Percentiles rank a stretch among this genome's conserved stretches.
These are phyloP conservation scores for Diaporthe batatas DNA, from an alignment of 2,329 filamentous ascomycete species.

Conservation along the genomic window DNA sequence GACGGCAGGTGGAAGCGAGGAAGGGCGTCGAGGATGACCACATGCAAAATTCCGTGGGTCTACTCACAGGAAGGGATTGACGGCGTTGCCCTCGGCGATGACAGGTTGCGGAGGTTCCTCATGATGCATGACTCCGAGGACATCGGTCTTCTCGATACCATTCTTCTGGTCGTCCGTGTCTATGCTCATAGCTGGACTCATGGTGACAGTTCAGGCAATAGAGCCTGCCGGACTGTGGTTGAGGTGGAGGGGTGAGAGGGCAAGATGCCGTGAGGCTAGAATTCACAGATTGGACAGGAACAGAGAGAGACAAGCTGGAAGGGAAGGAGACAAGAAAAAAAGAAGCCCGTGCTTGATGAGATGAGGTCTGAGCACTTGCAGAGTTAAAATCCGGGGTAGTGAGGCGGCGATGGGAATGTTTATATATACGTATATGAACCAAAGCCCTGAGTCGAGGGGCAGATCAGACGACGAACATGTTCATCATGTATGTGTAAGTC, in stretches of 20 bases:
- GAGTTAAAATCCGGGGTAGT: slow-evolving; percentile 19
- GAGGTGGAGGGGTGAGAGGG: background rate
- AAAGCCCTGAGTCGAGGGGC: slow-evolving; percentile 19
- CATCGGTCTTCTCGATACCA: slow-evolving; percentile 28
- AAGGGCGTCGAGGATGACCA: background rate
- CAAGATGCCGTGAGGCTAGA: background rate
- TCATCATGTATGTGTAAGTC: slow-evolving; percentile 22
- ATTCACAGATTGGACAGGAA: background rate
- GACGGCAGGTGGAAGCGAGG: background rate
- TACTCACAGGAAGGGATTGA: slow-evolving; percentile 33
- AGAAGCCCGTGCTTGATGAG: slow-evolving; percentile 19
- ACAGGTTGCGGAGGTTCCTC: slow-evolving; percentile 19
- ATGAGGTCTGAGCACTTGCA: slow-evolving; percentile 29
- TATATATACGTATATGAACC: slow-evolving; percentile 24
- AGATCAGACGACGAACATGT: slow-evolving; percentile 29
- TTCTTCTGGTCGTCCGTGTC: slow-evolving; percentile 27
- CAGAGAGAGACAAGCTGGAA: background rate
- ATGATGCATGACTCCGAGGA: slow-evolving; percentile 27
- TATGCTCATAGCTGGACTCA: slow-evolving; percentile 22
- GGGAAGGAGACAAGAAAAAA: background rate
- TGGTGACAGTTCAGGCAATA: slow-evolving; percentile 5
- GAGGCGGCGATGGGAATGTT: slow-evolving; percentile 26
- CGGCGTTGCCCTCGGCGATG: slow-evolving; percentile 31
- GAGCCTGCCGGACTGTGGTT: background rate
- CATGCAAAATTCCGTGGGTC: background rate